Evolutionary conservation across 805 yeast genomes (phyloP).

Genomic region (Saccharomycopsis oosterbeekiorum): DNA sequence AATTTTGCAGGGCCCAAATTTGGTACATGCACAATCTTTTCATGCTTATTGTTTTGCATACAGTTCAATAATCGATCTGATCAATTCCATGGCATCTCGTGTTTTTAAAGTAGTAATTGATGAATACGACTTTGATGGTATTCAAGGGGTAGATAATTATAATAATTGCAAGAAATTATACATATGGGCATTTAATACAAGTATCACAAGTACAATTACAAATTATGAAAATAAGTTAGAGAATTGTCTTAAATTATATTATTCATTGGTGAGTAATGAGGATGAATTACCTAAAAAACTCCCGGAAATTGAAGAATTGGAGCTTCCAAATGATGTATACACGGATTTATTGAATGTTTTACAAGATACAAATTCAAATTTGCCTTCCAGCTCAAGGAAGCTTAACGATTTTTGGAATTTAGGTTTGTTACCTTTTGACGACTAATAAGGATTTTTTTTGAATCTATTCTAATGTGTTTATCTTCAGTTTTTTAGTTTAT

Average conservation of each 20-base stretch:
- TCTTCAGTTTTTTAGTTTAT: not conserved
- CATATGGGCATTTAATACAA: constrained; percentile 41
- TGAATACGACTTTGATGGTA: not conserved
- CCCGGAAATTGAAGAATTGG: constrained; percentile 33
- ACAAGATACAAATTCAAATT: constrained; percentile 21
- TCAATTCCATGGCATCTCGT: constrained; percentile 34
- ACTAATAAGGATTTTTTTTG: not conserved
- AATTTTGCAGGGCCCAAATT: not conserved
- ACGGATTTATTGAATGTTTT: constrained; percentile 26
- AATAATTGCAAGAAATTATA: constrained; percentile 16
- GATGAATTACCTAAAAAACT: constrained; percentile 19
- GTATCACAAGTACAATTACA: constrained; percentile 26
- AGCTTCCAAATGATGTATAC: constrained; percentile 27
- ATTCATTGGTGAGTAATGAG: constrained; percentile 23
- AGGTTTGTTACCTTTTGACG: constrained; percentile 13
- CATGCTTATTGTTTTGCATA: constrained; percentile 31
- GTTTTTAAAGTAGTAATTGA: constrained; percentile 25
- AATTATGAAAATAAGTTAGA: constrained; percentile 20
- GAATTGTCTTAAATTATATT: constrained; percentile 37
- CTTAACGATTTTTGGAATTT: constrained; percentile 22
- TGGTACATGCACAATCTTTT: constrained; percentile 24
- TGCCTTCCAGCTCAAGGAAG: constrained; percentile 27
- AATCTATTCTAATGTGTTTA: not conserved
- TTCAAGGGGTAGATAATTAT: not conserved
- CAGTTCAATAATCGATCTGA: constrained; percentile 31